A percentile compares a stretch with the other conserved stretches of the same genome.
Conservation (phyloP, 345 rosid species). For the Populus davidiana region DNA sequence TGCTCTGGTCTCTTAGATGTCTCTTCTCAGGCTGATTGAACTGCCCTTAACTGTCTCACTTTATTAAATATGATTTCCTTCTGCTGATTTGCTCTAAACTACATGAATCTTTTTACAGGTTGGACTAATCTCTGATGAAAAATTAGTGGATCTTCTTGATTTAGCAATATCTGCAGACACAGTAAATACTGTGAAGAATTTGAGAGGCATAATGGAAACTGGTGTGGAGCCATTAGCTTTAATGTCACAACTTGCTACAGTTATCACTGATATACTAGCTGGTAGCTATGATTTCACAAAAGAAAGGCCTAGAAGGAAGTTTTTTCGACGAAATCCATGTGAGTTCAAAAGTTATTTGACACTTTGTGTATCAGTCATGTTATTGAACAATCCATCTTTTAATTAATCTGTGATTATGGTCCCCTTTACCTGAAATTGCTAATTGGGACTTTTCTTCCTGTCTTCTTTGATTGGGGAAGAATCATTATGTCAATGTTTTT, state of each 20-base stretch:
- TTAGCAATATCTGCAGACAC: slow-evolving; percentile 98
- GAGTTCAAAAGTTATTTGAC: slow-evolving; percentile 30
- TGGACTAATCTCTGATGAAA: slow-evolving; percentile 95
- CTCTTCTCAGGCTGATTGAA: background rate
- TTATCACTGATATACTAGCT: slow-evolving; percentile 89
- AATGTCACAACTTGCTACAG: slow-evolving; percentile 98
- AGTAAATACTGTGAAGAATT: slow-evolving; percentile 87
- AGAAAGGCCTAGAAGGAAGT: slow-evolving; percentile 69
- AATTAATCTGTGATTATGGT: background rate
- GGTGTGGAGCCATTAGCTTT: slow-evolving; percentile 91
- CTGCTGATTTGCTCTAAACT: slow-evolving; percentile 14
- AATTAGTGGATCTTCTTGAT: slow-evolving; percentile 96
- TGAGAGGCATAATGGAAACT: slow-evolving; percentile 88
- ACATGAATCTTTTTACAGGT: slow-evolving; percentile 43
- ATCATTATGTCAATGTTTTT: background rate
- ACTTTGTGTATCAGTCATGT: background rate
- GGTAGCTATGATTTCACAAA: slow-evolving; percentile 83
- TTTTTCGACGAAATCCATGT: slow-evolving; percentile 77
- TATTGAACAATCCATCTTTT: background rate
- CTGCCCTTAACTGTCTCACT: background rate
- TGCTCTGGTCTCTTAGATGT: background rate
- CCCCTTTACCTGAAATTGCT: background rate
- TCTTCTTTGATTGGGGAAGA: background rate
- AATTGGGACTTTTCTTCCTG: background rate
- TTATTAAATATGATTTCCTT: slow-evolving; percentile 5